Conservation (phyloP, 1,139 yeast genomes). For the Kluyveromyces marxianus region DNA sequence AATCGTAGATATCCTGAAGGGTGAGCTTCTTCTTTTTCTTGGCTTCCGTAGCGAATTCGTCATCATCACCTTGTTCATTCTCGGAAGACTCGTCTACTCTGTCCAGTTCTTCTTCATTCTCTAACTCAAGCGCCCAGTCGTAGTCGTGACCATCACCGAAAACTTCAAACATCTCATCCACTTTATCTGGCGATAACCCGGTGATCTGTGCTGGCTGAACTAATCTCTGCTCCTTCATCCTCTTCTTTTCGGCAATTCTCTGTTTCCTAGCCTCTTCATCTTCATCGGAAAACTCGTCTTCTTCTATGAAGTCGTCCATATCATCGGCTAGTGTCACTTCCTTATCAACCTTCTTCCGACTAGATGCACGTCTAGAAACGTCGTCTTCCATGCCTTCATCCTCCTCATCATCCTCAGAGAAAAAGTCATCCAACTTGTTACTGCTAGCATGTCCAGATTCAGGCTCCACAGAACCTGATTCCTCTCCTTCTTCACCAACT, state of each 20-base stretch:
- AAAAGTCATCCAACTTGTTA: conserved; percentile 63
- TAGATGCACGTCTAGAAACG: conserved; percentile 11
- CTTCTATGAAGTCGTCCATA: conserved; percentile 94
- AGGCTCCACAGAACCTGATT: conserved; percentile 34
- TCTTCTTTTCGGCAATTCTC: conserved; percentile 32
- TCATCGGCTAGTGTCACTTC: conserved; percentile 49
- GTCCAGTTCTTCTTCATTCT: conserved; percentile 48
- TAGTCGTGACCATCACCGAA: conserved; percentile 97
- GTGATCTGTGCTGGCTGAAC: conserved; percentile 54
- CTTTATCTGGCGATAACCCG: conserved; percentile 83
- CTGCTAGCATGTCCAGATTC: conserved; percentile 13
- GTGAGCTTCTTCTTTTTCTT: conserved; percentile 49
- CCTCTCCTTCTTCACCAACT: conserved; percentile 39
- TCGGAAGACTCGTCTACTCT: conserved; percentile 33
- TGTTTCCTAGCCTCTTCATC: conserved; percentile 54
- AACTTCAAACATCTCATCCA: conserved; percentile 87
- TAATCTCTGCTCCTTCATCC: conserved; percentile 30
- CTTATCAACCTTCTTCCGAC: conserved; percentile 26
- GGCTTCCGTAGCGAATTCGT: conserved; percentile 31
- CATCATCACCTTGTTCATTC: conserved; percentile 42
- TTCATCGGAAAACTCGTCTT: conserved; percentile 91
- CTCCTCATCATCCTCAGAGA: conserved; percentile 72
- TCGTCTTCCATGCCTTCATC: conserved; percentile 24
- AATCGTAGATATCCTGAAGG: conserved; percentile 87
- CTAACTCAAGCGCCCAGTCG: conserved; percentile 96